Percentiles rank a stretch among this genome's conserved stretches.
Evolutionary conservation across 352 stramenopile species (phyloP).

Genomic region (Phytophthora syringae): DNA sequence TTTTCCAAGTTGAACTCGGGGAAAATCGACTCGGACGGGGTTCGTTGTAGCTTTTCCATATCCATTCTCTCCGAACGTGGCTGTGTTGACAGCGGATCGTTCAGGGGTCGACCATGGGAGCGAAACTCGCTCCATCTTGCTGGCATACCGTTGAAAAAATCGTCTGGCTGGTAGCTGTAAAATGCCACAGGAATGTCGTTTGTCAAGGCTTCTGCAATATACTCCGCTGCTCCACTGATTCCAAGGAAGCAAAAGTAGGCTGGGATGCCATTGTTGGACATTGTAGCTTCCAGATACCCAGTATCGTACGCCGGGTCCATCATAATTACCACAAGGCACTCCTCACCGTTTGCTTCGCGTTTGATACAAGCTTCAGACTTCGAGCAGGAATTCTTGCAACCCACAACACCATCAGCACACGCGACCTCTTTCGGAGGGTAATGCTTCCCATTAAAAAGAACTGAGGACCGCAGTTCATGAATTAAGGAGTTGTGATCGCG

Average conservation of each 20-base stretch:
- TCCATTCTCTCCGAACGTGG: conserved; percentile 53
- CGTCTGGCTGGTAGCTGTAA: conserved; percentile 60
- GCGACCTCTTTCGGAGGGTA: conserved; percentile 33
- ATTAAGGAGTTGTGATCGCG: conserved; percentile 35
- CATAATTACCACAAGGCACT: conserved; percentile 57
- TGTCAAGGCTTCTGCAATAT: conserved; percentile 36
- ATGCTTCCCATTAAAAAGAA: conserved; percentile 31
- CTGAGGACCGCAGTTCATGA: conserved; percentile 27
- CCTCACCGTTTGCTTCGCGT: conserved; percentile 28
- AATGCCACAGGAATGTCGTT: conserved; percentile 45
- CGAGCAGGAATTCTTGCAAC: conserved; percentile 52
- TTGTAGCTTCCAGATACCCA: conserved; percentile 48
- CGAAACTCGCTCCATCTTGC: conserved; percentile 42
- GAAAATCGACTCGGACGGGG: conserved; percentile 50
- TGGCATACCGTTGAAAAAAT: conserved; percentile 40
- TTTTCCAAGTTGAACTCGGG: conserved; percentile 40
- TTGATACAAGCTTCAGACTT: conserved; percentile 49
- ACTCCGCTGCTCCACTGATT: conserved; percentile 21
- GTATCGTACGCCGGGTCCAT: conserved; percentile 41
- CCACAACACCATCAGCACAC: conserved; percentile 38
- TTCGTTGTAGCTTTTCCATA: conserved; percentile 54
- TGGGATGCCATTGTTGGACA: conserved; percentile 48
- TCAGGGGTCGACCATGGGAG: conserved; percentile 43
- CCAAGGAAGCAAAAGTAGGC: conserved; percentile 56
- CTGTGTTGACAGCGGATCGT: conserved; percentile 27